Percentiles rank a stretch among this genome's conserved stretches.
Conservation (phyloP, 768 basidiomycete genomes). For the Tremella fuciformis region DNA sequence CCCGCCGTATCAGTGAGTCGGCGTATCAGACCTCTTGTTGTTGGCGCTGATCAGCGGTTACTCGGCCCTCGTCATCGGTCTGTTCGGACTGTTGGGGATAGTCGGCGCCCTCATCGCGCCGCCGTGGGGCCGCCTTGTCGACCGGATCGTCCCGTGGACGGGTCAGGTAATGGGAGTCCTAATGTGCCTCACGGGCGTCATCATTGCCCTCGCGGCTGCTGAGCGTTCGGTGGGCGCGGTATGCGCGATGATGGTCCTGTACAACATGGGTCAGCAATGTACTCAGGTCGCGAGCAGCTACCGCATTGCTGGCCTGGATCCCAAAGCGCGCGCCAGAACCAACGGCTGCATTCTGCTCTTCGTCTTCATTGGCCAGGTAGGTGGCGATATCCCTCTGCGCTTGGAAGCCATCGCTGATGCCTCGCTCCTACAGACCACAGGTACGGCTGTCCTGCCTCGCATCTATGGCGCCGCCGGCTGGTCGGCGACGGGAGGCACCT, state of each 20-base stretch:
- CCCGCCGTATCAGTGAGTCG: conserved; percentile 64
- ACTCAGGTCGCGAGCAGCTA: conserved; percentile 67
- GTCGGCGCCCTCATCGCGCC: conserved; percentile 66
- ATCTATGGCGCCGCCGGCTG: conserved; percentile 71
- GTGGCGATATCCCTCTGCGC: background rate
- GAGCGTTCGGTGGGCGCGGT: conserved; percentile 70
- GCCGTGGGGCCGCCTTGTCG: conserved; percentile 65
- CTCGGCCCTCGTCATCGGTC: conserved; percentile 63
- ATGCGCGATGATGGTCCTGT: conserved; percentile 65
- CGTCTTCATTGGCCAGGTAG: conserved; percentile 68
- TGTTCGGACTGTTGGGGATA: conserved; percentile 70
- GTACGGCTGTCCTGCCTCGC: conserved; percentile 69
- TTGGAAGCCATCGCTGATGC: background rate
- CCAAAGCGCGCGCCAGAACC: conserved; percentile 63
- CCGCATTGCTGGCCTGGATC: conserved; percentile 55
- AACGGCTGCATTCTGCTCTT: conserved; percentile 74
- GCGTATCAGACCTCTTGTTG: background rate
- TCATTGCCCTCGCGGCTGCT: conserved; percentile 67
- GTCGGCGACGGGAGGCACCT: conserved; percentile 60
- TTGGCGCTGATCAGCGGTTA: conserved; percentile 17
- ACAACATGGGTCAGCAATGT: conserved; percentile 70
- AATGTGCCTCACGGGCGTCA: conserved; percentile 26
- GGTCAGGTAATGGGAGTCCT: conserved; percentile 62
- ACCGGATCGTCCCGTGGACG: conserved; percentile 72
- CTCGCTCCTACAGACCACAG: conserved; percentile 61